Evolutionary conservation across 2,329 filamentous ascomycete genomes (phyloP).

Genomic region (Penicillium sp.): DNA sequence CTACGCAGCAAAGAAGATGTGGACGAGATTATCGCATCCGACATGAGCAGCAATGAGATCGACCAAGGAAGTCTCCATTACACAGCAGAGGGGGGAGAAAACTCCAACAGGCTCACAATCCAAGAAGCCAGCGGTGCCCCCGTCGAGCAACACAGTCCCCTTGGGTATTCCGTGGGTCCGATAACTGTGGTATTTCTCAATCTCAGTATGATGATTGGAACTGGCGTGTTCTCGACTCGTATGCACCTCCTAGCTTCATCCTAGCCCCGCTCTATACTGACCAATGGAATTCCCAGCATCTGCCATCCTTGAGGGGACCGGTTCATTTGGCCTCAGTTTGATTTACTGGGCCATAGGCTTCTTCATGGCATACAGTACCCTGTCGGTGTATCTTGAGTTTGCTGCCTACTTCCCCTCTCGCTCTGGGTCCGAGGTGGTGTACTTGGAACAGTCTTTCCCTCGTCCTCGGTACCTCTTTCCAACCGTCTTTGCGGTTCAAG

Average conservation of each 20-base stretch:
- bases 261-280: background rate
- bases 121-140: slow-evolving; percentile 64
- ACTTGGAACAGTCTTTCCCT: slow-evolving; percentile 67
- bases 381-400: slow-evolving; percentile 64
- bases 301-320: slow-evolving; percentile 58
- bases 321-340: slow-evolving; percentile 62
- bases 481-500: slow-evolving; percentile 63
- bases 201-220: slow-evolving; percentile 64
- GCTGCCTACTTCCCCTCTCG: slow-evolving; percentile 67
- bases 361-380: slow-evolving; percentile 56
- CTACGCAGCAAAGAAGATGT: background rate
- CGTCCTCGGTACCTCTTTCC: slow-evolving; percentile 65
- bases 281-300: slow-evolving; percentile 45
- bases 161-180: slow-evolving; percentile 60
- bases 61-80: background rate
- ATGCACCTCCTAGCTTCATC: slow-evolving; percentile 27
- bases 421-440: slow-evolving; percentile 66
- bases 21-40: background rate
- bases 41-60: background rate
- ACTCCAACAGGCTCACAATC: slow-evolving; percentile 53
- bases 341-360: slow-evolving; percentile 67
- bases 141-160: slow-evolving; percentile 58
- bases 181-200: slow-evolving; percentile 62
- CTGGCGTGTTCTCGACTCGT: slow-evolving; percentile 66
- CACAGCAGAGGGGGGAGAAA: slow-evolving; percentile 29